A percentile compares a stretch with the other conserved stretches of the same genome.
These are phyloP conservation scores for Kitagawia praeruptora DNA, from an alignment of 129 eudicot species.

Conservation along the genomic window DNA sequence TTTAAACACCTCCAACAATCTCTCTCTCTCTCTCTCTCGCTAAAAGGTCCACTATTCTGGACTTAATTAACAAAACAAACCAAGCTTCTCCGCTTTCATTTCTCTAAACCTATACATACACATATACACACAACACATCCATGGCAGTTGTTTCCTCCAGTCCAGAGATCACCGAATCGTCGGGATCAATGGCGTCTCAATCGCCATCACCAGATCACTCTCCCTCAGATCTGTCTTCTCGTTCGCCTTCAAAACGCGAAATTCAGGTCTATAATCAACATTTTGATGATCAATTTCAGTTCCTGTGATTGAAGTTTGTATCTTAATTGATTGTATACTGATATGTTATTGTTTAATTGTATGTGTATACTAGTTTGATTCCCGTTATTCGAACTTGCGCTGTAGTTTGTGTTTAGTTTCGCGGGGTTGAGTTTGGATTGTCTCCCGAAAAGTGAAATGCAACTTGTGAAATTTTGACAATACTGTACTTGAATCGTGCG, in stretches of 20 bases:
- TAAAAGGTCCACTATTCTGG: neutral
- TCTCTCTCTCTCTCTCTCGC: neutral
- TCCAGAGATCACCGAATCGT: conserved; percentile 25
- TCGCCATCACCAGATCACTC: conserved; percentile 20
- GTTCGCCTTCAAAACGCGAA: conserved; percentile 34
- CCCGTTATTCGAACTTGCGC: neutral
- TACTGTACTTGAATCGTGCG: too few species aligned
- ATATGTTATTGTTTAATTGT: too few species aligned
- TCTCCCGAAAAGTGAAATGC: neutral
- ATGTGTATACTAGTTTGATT: neutral
- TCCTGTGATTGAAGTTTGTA: neutral
- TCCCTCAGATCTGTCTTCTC: conserved; percentile 5
- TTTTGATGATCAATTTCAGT: neutral
- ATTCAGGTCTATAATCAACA: conserved; percentile 24
- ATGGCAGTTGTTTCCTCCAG: conserved; percentile 54
- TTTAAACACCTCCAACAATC: neutral
- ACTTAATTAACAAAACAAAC: neutral
- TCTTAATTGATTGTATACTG: neutral
- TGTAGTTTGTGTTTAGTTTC: neutral
- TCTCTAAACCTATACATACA: neutral
- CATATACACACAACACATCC: neutral
- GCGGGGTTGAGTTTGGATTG: neutral
- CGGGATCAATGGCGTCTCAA: conserved; percentile 23
- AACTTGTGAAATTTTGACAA: neutral
- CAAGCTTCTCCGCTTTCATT: neutral